These are phyloP conservation scores for Aspergillus sp. DNA, from an alignment of 2,329 filamentous ascomycete genomes.

Conservation along the genomic window DNA sequence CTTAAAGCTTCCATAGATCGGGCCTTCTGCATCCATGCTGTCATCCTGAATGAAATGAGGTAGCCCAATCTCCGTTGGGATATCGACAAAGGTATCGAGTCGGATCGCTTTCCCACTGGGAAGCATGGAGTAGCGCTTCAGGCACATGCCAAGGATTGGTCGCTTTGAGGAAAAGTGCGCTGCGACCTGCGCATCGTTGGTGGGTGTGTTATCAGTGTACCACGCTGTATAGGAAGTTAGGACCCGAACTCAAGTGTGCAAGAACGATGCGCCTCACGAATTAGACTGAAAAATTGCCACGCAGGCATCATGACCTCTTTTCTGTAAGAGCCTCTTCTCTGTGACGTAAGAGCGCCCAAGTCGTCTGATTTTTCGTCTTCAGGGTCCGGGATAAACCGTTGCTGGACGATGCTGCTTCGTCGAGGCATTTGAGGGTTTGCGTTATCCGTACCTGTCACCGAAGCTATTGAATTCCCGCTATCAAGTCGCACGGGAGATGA, in stretches of 20 bases:
- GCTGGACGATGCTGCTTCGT: constrained; percentile 44
- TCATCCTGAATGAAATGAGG: constrained; percentile 90
- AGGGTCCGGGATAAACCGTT: constrained; percentile 43
- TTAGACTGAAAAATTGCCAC: constrained; percentile 94
- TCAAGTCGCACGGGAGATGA: constrained; percentile 24
- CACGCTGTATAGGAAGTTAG: constrained; percentile 62
- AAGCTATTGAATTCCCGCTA: constrained; percentile 24
- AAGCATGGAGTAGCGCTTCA: constrained; percentile 84
- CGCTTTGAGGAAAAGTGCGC: constrained; percentile 78
- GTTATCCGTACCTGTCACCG: constrained; percentile 26
- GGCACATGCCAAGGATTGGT: constrained; percentile 85
- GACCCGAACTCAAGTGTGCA: constrained; percentile 1
- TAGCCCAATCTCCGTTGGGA: constrained; percentile 77
- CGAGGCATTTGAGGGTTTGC: constrained; percentile 28
- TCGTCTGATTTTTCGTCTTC: constrained; percentile 42
- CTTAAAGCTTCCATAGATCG: constrained; percentile 84
- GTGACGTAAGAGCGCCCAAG: constrained; percentile 29
- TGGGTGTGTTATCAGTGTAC: constrained; percentile 70
- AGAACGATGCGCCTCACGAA: constrained; percentile 61
- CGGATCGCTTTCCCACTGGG: constrained; percentile 67
- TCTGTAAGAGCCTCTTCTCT: constrained; percentile 46
- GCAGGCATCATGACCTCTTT: constrained; percentile 94
- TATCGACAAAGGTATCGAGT: constrained; percentile 83
- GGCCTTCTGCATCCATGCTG: constrained; percentile 63
- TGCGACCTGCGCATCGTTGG: constrained; percentile 76